A percentile compares a stretch with the other conserved stretches of the same genome.
Conservation (phyloP, 1,284 basidiomycete species). For the Rhizoctonia solani region DNA sequence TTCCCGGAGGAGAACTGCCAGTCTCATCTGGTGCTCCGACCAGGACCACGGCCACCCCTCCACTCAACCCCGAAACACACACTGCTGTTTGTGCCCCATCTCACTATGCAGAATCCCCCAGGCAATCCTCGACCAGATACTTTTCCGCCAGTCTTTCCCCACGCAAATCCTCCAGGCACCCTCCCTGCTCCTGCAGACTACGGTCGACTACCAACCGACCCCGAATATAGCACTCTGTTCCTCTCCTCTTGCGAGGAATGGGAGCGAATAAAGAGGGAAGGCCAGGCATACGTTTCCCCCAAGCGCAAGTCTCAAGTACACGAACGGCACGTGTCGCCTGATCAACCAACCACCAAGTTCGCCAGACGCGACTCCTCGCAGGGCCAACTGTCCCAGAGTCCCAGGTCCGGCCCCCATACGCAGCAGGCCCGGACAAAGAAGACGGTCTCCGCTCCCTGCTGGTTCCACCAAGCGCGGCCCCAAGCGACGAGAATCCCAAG, state of each 20-base stretch:
- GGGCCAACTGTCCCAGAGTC: neutral
- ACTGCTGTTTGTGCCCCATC: neutral
- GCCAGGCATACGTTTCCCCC: neutral
- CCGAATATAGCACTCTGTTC: neutral
- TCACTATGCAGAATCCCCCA: neutral
- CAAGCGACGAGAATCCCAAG: constrained; percentile 9
- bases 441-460: constrained; percentile 8
- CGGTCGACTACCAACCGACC: constrained; percentile 2
- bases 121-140: neutral
- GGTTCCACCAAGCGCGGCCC: constrained; percentile 9
- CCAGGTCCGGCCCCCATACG: neutral
- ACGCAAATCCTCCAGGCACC: neutral
- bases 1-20: neutral
- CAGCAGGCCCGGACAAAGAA: constrained; percentile 15
- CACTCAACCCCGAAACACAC: neutral
- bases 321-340: neutral
- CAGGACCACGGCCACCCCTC: neutral
- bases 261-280: constrained; percentile 2
- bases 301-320: neutral
- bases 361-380: neutral
- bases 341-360: neutral
- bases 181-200: neutral
- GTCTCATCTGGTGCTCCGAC: neutral
- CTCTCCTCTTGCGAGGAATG: constrained; percentile 18
- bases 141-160: neutral